phyloP scores from a whole-genome alignment of 2,329 filamentous ascomycete species.

The Pseudogymnoascus sp. region DNA sequence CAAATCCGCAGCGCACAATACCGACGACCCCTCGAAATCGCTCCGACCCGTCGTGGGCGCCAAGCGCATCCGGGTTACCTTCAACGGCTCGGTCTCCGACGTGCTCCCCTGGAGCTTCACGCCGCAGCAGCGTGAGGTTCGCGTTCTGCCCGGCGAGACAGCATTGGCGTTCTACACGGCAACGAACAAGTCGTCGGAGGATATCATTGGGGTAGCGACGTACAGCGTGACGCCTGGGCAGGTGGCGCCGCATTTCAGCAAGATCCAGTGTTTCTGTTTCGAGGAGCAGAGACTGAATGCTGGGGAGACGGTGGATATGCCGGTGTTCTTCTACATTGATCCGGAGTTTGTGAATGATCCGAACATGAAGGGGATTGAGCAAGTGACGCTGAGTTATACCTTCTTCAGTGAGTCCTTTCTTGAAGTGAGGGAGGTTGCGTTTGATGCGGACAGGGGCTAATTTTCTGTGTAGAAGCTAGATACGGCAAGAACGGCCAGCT shows the following conservation, averaged over 20 bases:
- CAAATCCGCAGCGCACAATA: conserved; percentile 62
- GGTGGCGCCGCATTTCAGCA: conserved; percentile 95
- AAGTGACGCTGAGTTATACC: conserved; percentile 91
- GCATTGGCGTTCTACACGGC: conserved; percentile 96
- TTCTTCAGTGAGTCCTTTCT: conserved; percentile 77
- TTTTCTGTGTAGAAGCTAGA: conserved; percentile 54
- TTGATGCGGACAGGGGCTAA: conserved; percentile 28
- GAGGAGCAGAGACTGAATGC: conserved; percentile 88
- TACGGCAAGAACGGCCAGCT: conserved; percentile 75
- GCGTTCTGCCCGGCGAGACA: conserved; percentile 90
- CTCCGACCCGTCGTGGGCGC: conserved; percentile 72
- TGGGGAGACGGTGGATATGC: conserved; percentile 98
- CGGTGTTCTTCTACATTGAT: conserved; percentile 98
- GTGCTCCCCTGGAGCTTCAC: conserved; percentile 95
- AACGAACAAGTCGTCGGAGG: conserved; percentile 78
- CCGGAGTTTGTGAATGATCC: conserved; percentile 88
- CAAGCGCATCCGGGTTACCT: conserved; percentile 86
- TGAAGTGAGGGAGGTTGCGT: not conserved
- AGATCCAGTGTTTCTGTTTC: conserved; percentile 99
- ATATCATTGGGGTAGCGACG: conserved; percentile 96
- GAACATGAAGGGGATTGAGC: conserved; percentile 89
- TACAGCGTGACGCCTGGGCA: conserved; percentile 96
- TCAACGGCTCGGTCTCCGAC: conserved; percentile 91
- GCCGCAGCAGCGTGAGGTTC: conserved; percentile 92
- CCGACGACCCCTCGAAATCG: conserved; percentile 61